Conservation (phyloP, 2,329 filamentous ascomycete species). For the Colletotrichum chlorophyti region DNA sequence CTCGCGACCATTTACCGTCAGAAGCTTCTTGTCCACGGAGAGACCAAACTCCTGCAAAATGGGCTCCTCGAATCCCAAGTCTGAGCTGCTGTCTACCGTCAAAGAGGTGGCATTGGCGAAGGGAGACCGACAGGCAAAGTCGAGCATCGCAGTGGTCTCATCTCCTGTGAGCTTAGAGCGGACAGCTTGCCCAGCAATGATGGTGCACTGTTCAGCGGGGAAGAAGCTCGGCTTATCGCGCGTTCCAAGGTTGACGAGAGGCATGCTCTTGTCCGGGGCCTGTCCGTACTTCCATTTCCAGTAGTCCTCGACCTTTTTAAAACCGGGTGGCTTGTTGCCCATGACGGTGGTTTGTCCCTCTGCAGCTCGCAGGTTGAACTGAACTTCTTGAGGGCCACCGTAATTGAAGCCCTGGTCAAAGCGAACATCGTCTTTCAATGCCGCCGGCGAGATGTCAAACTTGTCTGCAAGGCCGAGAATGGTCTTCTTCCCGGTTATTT, state of each 20-base stretch:
- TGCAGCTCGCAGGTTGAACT: conserved; percentile 37
- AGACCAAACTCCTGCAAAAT: conserved; percentile 64
- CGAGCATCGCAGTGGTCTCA: conserved; percentile 74
- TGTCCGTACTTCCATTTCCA: conserved; percentile 42
- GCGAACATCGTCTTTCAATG: background rate
- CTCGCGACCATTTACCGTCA: conserved; percentile 77
- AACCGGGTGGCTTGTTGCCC: conserved; percentile 28
- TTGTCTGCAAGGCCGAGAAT: conserved; percentile 35
- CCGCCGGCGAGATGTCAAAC: conserved; percentile 3
- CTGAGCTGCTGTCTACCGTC: conserved; percentile 58
- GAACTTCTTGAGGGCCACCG: conserved; percentile 36
- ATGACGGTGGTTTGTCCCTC: conserved; percentile 31
- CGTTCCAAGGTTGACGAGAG: conserved; percentile 72
- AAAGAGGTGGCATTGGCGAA: conserved; percentile 73
- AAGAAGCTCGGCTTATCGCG: conserved; percentile 65
- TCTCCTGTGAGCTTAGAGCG: conserved; percentile 62
- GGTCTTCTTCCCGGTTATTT: conserved; percentile 30
- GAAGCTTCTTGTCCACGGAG: conserved; percentile 62
- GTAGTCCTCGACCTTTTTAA: conserved; percentile 50
- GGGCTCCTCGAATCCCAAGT: conserved; percentile 62
- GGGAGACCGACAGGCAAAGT: conserved; percentile 73
- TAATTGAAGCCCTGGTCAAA: conserved; percentile 16
- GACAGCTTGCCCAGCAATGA: conserved; percentile 70
- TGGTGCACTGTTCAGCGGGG: conserved; percentile 69
- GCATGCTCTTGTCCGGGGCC: conserved; percentile 39